Conservation (phyloP, 1,284 basidiomycete species). For the Tilletia walkeri region DNA sequence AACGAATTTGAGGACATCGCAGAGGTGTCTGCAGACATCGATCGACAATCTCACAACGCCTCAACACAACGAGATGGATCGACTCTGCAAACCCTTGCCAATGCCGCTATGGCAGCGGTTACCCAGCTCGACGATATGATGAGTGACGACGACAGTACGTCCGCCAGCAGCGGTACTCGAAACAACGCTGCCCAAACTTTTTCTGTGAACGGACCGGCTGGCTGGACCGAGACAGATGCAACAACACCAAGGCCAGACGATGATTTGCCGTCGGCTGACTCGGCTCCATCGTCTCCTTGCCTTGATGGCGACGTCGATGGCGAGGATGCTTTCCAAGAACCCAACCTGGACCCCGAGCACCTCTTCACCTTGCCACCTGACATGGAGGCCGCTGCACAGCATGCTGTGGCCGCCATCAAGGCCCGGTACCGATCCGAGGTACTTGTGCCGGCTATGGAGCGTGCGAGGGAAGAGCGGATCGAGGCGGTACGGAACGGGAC, state of each 20-base stretch:
- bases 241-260: conserved; percentile 11
- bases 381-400: conserved; percentile 45
- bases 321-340: conserved; percentile 21
- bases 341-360: conserved; percentile 49
- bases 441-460: conserved; percentile 36
- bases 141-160: conserved; percentile 2
- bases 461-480: conserved; percentile 37
- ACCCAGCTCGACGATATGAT: neutral
- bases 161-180: neutral
- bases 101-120: conserved; percentile 1
- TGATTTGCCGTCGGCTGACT: neutral
- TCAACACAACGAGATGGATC: neutral
- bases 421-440: conserved; percentile 43
- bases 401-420: conserved; percentile 42
- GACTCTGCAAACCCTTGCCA: neutral
- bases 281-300: conserved; percentile 10
- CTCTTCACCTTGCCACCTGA: conserved; percentile 49
- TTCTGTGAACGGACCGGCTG: neutral
- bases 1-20: conserved; percentile 5
- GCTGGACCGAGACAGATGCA: conserved; percentile 14
- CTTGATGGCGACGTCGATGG: conserved; percentile 19
- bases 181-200: neutral
- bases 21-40: conserved; percentile 7
- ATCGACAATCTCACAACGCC: neutral
- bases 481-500: conserved; percentile 41